Evolutionary conservation across 345 rosid genomes (phyloP).

Genomic region (Physaria fendleri): DNA sequence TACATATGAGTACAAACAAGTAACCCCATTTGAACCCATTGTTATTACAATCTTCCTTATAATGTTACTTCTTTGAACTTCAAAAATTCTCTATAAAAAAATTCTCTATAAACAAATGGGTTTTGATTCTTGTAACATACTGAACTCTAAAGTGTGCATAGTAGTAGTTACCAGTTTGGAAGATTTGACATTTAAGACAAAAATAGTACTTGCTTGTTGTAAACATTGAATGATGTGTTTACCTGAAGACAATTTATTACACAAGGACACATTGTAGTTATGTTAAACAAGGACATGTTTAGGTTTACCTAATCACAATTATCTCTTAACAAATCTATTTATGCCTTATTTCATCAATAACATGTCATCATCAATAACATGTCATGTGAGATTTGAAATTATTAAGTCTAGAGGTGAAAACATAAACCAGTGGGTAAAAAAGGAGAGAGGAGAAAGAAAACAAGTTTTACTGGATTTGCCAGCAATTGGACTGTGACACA

Average conservation of each 20-base stretch:
- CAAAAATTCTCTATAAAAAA: conserved; percentile 15
- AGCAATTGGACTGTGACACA: conserved; percentile 46
- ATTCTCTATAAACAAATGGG: conserved; percentile 20
- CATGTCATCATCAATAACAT: too few species aligned
- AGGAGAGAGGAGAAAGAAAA: conserved; percentile 26
- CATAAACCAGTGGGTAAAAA: conserved; percentile 3
- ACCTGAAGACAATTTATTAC: conserved; percentile 12
- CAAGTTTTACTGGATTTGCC: conserved; percentile 35
- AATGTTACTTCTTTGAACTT: conserved; percentile 4
- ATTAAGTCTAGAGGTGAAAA: neutral
- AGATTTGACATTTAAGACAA: conserved; percentile 17
- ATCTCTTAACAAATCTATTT: neutral
- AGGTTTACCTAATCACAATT: conserved; percentile 13
- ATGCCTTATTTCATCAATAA: neutral
- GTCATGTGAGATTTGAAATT: neutral
- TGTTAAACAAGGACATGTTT: neutral
- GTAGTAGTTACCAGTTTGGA: conserved; percentile 28
- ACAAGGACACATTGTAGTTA: conserved; percentile 10
- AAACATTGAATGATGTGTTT: conserved; percentile 19
- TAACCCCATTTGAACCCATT: too few species aligned
- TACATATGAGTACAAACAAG: too few species aligned
- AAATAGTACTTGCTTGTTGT: conserved; percentile 12
- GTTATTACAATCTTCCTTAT: neutral
- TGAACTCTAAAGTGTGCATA: conserved; percentile 20
- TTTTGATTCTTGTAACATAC: conserved; percentile 15